A percentile compares a stretch with the other conserved stretches of the same genome.
Conservation (phyloP, 768 basidiomycete genomes). For the Boletellus ananiceps region DNA sequence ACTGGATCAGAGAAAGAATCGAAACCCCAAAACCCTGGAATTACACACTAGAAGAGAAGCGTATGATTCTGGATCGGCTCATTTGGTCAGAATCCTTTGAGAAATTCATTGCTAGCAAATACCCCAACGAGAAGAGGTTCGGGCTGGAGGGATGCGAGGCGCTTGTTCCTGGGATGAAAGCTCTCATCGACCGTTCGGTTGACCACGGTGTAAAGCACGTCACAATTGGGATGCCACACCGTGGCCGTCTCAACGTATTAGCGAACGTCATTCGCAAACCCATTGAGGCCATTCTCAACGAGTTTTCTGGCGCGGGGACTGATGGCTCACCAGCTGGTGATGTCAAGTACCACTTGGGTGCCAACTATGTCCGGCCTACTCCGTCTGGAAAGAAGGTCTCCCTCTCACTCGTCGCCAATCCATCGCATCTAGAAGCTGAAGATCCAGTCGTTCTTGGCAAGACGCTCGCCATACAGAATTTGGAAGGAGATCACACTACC, state of each 20-base stretch:
- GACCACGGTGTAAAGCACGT: slow-evolving; percentile 94
- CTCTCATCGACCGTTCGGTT: slow-evolving; percentile 96
- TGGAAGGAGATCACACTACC: slow-evolving; percentile 78
- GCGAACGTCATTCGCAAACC: slow-evolving; percentile 99
- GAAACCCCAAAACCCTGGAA: slow-evolving; percentile 97
- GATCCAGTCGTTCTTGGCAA: slow-evolving; percentile 99
- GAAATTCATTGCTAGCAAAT: slow-evolving; percentile 97
- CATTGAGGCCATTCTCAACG: slow-evolving; percentile 95
- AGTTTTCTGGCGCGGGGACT: slow-evolving; percentile 76
- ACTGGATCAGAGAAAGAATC: slow-evolving; percentile 96
- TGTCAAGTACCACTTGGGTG: slow-evolving; percentile 98
- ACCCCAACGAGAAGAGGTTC: slow-evolving; percentile 99
- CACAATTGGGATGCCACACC: slow-evolving; percentile 99
- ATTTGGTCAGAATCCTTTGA: slow-evolving; percentile 99
- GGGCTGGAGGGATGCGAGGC: slow-evolving; percentile 98
- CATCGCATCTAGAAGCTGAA: slow-evolving; percentile 95
- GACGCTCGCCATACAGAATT: slow-evolving; percentile 94
- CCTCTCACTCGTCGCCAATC: slow-evolving; percentile 96
- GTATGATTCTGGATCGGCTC: slow-evolving; percentile 97
- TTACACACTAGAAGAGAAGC: slow-evolving; percentile 96
- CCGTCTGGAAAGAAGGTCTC: slow-evolving; percentile 98
- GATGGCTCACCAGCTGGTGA: slow-evolving; percentile 88
- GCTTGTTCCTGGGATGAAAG: slow-evolving; percentile 99
- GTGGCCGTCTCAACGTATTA: slow-evolving; percentile 95
- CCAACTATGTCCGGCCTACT: slow-evolving; percentile 97